Conservation (phyloP, 257 asterid species). For the Nicotiana sylvestris region DNA sequence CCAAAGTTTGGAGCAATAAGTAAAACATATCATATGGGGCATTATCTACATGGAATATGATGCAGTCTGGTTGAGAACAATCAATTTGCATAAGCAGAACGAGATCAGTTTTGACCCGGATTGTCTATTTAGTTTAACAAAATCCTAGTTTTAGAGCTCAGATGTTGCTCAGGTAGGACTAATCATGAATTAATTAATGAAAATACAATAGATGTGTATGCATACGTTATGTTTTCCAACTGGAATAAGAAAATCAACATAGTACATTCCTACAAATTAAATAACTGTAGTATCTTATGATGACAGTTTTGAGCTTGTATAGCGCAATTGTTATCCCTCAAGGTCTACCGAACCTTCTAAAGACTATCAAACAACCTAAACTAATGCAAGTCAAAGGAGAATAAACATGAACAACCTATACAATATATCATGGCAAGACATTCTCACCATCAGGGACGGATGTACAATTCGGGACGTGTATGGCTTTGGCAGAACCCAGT, state of each 20-base stretch:
- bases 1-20: background rate
- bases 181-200: background rate
- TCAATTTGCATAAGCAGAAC: background rate
- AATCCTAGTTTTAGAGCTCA: background rate
- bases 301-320: background rate
- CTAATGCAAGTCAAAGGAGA: background rate
- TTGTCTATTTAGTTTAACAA: background rate
- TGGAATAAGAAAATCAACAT: background rate
- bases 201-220: background rate
- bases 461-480: too few species aligned
- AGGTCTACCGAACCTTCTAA: background rate
- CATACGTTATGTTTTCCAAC: background rate
- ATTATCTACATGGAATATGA: background rate
- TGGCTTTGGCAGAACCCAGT: too few species aligned
- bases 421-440: background rate
- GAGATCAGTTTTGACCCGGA: background rate
- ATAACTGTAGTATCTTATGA: background rate
- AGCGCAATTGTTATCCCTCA: background rate
- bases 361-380: background rate
- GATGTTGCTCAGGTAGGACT: background rate
- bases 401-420: background rate
- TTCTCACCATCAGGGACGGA: background rate
- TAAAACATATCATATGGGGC: background rate
- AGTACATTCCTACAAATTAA: background rate
- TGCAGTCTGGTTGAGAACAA: background rate